phyloP scores from a whole-genome alignment of 495 filamentous ascomycete species.

The Aspergillus cristatus region DNA sequence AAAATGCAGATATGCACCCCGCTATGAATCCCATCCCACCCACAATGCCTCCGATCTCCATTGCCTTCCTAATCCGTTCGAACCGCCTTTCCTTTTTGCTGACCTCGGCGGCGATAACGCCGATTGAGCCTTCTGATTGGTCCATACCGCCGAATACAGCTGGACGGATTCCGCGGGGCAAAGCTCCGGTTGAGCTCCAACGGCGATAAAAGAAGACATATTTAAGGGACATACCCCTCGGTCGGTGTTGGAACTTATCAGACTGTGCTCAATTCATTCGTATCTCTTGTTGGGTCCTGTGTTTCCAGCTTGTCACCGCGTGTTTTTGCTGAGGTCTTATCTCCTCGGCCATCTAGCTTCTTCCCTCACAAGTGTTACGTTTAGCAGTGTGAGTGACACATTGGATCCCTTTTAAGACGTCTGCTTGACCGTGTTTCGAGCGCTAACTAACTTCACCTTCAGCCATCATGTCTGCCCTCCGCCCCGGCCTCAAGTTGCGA shows the following conservation, averaged over 20 bases:
- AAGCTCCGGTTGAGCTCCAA: not conserved
- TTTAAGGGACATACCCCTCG: not conserved
- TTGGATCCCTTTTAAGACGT: not conserved
- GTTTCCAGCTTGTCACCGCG: too few relatives aligned
- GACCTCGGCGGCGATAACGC: too few relatives aligned
- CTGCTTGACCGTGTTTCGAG: not conserved
- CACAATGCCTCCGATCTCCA: too few relatives aligned
- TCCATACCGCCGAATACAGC: slow-evolving; percentile 1
- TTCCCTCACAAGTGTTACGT: not conserved
- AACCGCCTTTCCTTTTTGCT: too few relatives aligned
- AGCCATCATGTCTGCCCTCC: slow-evolving; percentile 36
- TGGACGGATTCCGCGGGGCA: not conserved
- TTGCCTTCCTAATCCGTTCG: too few relatives aligned
- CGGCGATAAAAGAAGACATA: not conserved
- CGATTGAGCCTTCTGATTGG: not conserved
- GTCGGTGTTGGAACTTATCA: not conserved
- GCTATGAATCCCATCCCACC: too few relatives aligned
- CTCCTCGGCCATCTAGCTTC: not conserved
- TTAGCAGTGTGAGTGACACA: too few relatives aligned
- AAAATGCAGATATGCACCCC: too few relatives aligned
- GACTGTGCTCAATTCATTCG: not conserved
- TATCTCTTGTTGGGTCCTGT: too few relatives aligned
- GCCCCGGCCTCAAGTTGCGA: slow-evolving; percentile 33
- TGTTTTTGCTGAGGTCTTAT: not conserved
- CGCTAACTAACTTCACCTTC: not conserved